Evolutionary conservation across 208 protist genomes (phyloP), one percentile per base, ranked within the genome.

Genomic region (Trypanosoma cruzi): DNA sequence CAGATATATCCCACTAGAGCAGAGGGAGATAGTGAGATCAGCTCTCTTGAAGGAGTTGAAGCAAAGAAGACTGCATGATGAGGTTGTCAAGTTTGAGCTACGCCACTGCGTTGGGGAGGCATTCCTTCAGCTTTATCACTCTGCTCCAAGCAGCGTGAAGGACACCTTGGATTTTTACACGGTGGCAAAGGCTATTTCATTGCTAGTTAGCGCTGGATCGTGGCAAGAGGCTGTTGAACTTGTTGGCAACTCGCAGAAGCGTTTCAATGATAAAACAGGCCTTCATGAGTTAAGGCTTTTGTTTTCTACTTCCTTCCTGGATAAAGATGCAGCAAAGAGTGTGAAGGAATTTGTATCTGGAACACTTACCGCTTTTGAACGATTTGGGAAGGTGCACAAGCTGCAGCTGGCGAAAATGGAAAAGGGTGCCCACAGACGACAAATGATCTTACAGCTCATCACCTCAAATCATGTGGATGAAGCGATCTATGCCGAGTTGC

Each of bases 181-280:
- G 32, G 71, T 85, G 16, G 49, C 70, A 20, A 84, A 79, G 53
- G 70, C 78, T 2, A 44, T 83, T 26, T 37, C 44, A 16, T n/a
- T 62, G 52, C 68, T 90, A 5, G 53, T 79, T 4, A 29, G 24
- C 36, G 48, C 68, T 49, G 85, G 78, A 26, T 64, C 49, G 18
- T 95, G 89, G 87, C 75, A 89, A 62, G 85, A 91, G 56, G 84
- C 86, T 20, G 68, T 95, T 37, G 64, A 75, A 31, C 55, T 95
- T 22, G 72, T 89, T 4, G 68, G 86, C 18, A 16, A 75, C 40
- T 83, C 75, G 29, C 56, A 82, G 20, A 20, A 63, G 18, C 80
- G 74, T 64, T 83, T 86, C 29, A 49, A n/a, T 64, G 79, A 86
- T 49, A 64, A 70, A 22, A 79, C 61, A n/a, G 84, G 84, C n/a